Evolutionary conservation across 208 protist species (phyloP), one percentile per base, ranked within the genome.

Genomic region (Trypanosoma theileri): DNA sequence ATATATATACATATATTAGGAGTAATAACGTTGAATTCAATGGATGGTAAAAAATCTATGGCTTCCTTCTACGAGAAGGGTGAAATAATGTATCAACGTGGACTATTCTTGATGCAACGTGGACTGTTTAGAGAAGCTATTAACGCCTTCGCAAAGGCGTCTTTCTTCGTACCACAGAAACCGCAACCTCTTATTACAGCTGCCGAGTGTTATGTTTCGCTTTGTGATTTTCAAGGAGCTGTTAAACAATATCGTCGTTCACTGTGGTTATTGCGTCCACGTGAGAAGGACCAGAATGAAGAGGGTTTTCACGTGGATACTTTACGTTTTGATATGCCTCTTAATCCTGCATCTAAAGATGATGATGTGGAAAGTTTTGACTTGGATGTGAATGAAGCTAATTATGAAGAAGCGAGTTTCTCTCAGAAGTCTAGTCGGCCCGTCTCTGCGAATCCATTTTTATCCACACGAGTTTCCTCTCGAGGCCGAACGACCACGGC

Each of bases 151-250:
- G 73, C 77, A 3, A 84, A 94, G 62, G 76, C 84, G 11, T 80
- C 73, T 42, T 96, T 96, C 63, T 94, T 94, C 60, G 62, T 85
- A 21, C 77, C 78, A 12, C 69, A 93, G 14, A 84, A 91, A 58
- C 79, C 86, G 48, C 81, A 84, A 28, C 86, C 91, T 3, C 72
- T 92, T 51, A 82, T 89, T 26, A 86, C 91, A 3, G 59, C 84
- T 4, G 91, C 88, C 7, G 88, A 96, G 78, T 92, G 86, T 57
- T 93, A 92, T 73, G 66, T 94, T 44, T 85, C 82, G 1, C 66
- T 94, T 3, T 92, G 82, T 76, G 91, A 96, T 67, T 73, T 96
- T 46, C 86, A 86, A 53, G 88, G 85, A 14, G 91, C 91, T 11
- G 75, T 96, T 31, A 84, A 85, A 13, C 84, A 86, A 51, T 96